phyloP scores from a whole-genome alignment of 2,329 filamentous ascomycete genomes.

The Thermoascus crustaceus region DNA sequence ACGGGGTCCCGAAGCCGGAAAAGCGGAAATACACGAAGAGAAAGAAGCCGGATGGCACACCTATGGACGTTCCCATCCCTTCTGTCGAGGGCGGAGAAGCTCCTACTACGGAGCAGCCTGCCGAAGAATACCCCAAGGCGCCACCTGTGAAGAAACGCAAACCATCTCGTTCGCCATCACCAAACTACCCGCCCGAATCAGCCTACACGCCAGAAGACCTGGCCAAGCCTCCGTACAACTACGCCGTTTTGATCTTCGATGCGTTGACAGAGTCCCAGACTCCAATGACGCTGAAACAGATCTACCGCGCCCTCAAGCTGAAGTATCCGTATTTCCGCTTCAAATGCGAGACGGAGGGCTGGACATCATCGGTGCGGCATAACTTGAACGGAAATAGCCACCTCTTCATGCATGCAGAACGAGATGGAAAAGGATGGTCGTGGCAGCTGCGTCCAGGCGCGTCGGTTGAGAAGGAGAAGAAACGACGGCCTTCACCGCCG shows the following conservation, averaged over 20 bases:
- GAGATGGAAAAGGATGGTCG: conserved; percentile 55
- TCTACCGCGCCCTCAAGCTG: conserved; percentile 56
- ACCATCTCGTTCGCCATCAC: conserved; percentile 51
- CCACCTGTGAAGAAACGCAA: conserved; percentile 44
- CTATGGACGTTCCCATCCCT: conserved; percentile 34
- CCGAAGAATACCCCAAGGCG: conserved; percentile 36
- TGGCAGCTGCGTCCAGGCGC: conserved; percentile 54
- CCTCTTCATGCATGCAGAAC: conserved; percentile 53
- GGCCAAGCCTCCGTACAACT: conserved; percentile 54
- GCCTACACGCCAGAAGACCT: conserved; percentile 57
- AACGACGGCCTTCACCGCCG: conserved; percentile 40
- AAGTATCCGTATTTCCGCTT: conserved; percentile 55
- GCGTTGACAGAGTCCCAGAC: conserved; percentile 49
- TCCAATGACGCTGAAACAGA: conserved; percentile 57
- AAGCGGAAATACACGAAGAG: conserved; percentile 43
- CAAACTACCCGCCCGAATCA: conserved; percentile 50
- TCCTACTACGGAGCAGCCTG: conserved; percentile 27
- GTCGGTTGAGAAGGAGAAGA: conserved; percentile 52
- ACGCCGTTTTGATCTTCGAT: conserved; percentile 57
- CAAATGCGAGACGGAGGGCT: conserved; percentile 56
- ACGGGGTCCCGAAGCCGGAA: conserved; percentile 34
- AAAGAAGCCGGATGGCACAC: conserved; percentile 35
- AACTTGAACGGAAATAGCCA: conserved; percentile 52
- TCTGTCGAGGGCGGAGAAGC: conserved; percentile 37
- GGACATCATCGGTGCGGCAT: conserved; percentile 60